A percentile compares a stretch with the other conserved stretches of the same genome.
phyloP scores from a whole-genome alignment of 805 yeast genomes.

The Barnettozyma botsteinii region DNA sequence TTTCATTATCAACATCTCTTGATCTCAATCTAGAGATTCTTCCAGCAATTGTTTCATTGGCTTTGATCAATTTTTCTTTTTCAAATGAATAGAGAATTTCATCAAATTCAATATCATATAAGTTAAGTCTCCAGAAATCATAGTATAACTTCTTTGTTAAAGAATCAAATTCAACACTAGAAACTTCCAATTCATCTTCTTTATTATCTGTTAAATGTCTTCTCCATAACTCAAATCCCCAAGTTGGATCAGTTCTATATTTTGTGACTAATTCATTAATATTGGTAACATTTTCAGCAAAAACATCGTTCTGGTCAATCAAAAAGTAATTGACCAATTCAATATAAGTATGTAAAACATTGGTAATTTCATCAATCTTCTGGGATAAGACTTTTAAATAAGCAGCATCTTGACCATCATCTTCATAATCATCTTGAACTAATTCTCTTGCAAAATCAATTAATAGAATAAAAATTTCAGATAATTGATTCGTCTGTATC shows the following conservation, averaged over 20 bases:
- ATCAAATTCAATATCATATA: slow-evolving; percentile 64
- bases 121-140: slow-evolving; percentile 67
- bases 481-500: slow-evolving; percentile 36
- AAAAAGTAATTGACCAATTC: slow-evolving; percentile 53
- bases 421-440: slow-evolving; percentile 28
- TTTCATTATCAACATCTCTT: slow-evolving; percentile 24
- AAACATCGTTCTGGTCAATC: slow-evolving; percentile 24
- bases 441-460: slow-evolving; percentile 41
- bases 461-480: slow-evolving; percentile 64
- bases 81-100: slow-evolving; percentile 45
- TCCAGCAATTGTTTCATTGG: slow-evolving; percentile 31
- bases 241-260: slow-evolving; percentile 44
- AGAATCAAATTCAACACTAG: slow-evolving; percentile 19
- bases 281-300: slow-evolving; percentile 34
- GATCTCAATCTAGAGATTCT: slow-evolving; percentile 25
- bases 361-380: slow-evolving; percentile 64
- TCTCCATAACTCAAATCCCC: slow-evolving; percentile 83
- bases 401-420: slow-evolving; percentile 35
- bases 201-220: slow-evolving; percentile 25
- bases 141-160: slow-evolving; percentile 42
- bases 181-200: slow-evolving; percentile 15
- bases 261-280: slow-evolving; percentile 35
- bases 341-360: slow-evolving; percentile 59
- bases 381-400: slow-evolving; percentile 62
- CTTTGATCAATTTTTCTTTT: slow-evolving; percentile 33